Base-by-base conservation (phyloP, 352 stramenopile genomes). In the Pythium brassicae region DNA sequence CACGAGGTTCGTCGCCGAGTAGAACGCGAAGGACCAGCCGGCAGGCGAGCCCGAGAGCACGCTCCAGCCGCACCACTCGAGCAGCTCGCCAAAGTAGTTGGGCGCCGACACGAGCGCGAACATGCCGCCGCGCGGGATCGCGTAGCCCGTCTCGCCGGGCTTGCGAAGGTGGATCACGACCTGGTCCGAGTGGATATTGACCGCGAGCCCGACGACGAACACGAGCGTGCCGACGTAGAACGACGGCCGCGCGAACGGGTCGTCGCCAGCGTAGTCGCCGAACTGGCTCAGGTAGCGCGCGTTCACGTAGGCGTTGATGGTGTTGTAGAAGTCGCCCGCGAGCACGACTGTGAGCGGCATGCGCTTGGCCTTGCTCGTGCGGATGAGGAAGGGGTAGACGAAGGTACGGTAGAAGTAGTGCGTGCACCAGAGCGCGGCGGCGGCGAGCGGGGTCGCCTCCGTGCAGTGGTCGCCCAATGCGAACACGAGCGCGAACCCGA, bases 231-330 rank as follows among this genome's bases (percentile, higher is more conserved):
- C 81, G 12, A 67, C 27, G 55, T 83, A 86, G 50, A 89, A 89
- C n/a, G 74, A 80, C 20, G 58, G 40, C 4, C 72, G 65, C 25
- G 53, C 19, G 42, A 75, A 72, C 25, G 64, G 61, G 4, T 60
- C 34, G 47, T 86, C 76, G 2, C 17, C 19, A 8, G 47, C 54
- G 66, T 87, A 89, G 63, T 83, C 66, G 5, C 76, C 78, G 49
- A 78, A 84, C 40, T 86, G 60, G 26, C 70, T 80, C 58, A 91
- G 53, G 50, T 86, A 80, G 40, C 76, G 68, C 15, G 75, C 80
- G 60, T 91, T 91, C 45, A 89, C 63, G 57, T 85, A 86, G 19
- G 78, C 74, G 55, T 91, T 91, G 50, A 91, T 73, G 23, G 78
- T 17, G 55, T 91, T 91, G 66, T 85, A 91, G 39, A 72, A 70